Evolutionary conservation across 2,329 filamentous ascomycete genomes (phyloP), one percentile per base, ranked within the genome.

Genomic region (Ceratocystis ficicola): DNA sequence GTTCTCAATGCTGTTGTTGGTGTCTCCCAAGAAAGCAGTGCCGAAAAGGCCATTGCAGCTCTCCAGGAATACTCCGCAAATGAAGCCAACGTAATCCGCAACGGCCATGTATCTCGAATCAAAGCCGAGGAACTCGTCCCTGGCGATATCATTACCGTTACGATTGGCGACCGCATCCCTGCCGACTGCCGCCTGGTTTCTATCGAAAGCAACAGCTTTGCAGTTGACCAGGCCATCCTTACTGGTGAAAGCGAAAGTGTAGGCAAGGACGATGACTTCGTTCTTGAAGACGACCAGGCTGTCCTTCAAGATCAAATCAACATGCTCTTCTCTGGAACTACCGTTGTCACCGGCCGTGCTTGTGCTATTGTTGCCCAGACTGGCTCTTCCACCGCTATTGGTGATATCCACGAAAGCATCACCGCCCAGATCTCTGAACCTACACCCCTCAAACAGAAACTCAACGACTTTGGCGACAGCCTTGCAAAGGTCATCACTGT

Each of bases 31-130:
- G 94, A 99, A 80, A 96, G 90, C 77, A 96, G 92, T 74, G 94
- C 94, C 70, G 94, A 99, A 76, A 96, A 97, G 79, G 94, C 94
- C 63, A 99, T 99, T 74, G 92, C 94, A 30, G 94, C 94, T 57
- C 84, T 99, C 66, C 94, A 99, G 77, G 93, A 99, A 83, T 99
- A 99, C 79, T 97, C 93, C 36, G 94, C 94, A 73, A 99, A 97
- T 77, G 90, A 96, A 76, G 93, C 94, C 71, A 99, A 93, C 74
- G 93, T 95, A 64, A 76, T 96, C 67, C 89, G 94, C 72, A 86
- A 93, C 77, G 77, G 78, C 71, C 84, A 87, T 71, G 80, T 93
- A 69, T 84, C 86, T 70, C 85, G 88, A 70, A 79, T 99, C 78
- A 95, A 94, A 80, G 94, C 94, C n/a, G 94, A 99, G 72, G 91